A percentile compares a stretch with the other conserved stretches of the same genome.
Evolutionary conservation across 768 basidiomycete genomes (phyloP).

Genomic region (Epithele typhae): DNA sequence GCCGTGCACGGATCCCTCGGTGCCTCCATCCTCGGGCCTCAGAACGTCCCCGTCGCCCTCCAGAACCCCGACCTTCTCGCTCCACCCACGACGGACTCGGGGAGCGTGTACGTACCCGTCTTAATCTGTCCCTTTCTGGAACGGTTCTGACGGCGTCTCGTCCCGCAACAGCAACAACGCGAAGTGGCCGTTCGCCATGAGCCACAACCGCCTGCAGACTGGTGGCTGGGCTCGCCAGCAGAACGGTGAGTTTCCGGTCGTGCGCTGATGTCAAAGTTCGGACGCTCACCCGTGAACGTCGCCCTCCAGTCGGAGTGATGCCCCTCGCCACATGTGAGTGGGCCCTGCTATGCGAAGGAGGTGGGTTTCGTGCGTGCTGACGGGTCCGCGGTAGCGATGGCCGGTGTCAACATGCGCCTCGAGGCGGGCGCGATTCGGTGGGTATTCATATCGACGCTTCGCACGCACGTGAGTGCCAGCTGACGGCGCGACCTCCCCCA

Average conservation of each 20-base stretch:
- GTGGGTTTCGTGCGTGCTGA: background rate
- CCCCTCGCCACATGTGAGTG: slow-evolving; percentile 33
- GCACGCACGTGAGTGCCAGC: background rate
- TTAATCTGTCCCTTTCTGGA: no score
- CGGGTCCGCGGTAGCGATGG: slow-evolving; percentile 20
- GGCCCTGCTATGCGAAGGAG: background rate
- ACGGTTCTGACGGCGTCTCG: background rate
- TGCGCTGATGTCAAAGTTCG: slow-evolving; percentile 1
- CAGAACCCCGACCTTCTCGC: slow-evolving; percentile 56
- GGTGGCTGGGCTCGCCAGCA: slow-evolving; percentile 70
- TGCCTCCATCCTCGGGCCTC: slow-evolving; percentile 47
- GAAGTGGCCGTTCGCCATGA: slow-evolving; percentile 63
- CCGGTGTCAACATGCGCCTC: slow-evolving; percentile 32
- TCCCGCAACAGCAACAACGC: slow-evolving; percentile 35
- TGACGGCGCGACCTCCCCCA: slow-evolving; percentile 1
- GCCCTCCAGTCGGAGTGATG: slow-evolving; percentile 32
- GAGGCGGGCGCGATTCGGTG: slow-evolving; percentile 32
- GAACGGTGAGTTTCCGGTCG: slow-evolving; percentile 37
- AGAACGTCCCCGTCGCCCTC: slow-evolving; percentile 50
- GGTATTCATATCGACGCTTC: background rate
- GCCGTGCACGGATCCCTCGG: slow-evolving; percentile 45
- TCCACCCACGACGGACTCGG: slow-evolving; percentile 60
- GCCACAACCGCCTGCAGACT: slow-evolving; percentile 52
- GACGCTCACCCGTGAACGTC: no score
- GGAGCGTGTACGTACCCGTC: slow-evolving; percentile 35